phyloP scores from a whole-genome alignment of 2,329 filamentous ascomycete species.

The Aspergillus sp. region DNA sequence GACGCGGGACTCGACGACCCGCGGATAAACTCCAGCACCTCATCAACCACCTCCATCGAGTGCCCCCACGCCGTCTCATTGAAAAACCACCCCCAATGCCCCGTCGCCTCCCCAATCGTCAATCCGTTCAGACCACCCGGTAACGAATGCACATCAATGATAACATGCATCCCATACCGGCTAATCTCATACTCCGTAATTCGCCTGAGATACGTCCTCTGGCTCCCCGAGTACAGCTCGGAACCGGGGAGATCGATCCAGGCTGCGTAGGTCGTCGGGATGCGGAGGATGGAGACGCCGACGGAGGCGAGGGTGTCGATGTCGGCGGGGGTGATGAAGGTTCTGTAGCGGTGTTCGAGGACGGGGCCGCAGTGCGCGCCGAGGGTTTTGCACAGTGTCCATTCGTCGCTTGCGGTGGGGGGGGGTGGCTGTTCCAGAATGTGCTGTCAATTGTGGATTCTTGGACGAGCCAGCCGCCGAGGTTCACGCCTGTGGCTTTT shows the following conservation, averaged over 20 bases:
- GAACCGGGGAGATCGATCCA: constrained; percentile 32
- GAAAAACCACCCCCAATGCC: constrained; percentile 32
- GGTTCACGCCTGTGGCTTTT: constrained; percentile 23
- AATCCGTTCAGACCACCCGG: constrained; percentile 34
- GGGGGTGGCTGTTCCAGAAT: constrained; percentile 28
- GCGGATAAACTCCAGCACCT: constrained; percentile 27
- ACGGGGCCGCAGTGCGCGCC: constrained; percentile 20
- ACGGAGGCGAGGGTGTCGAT: constrained; percentile 21
- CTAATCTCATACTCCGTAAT: constrained; percentile 31
- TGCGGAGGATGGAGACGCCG: constrained; percentile 21
- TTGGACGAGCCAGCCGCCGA: constrained; percentile 32
- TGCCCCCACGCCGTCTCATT: constrained; percentile 30
- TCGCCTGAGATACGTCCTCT: constrained; percentile 23
- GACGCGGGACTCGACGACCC: constrained; percentile 24
- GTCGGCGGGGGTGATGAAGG: constrained; percentile 22
- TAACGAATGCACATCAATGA: constrained; percentile 33
- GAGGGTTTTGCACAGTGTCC: constrained; percentile 24
- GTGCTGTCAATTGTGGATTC: constrained; percentile 31
- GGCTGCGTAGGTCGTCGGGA: constrained; percentile 25
- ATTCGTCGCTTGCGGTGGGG: constrained; percentile 30
- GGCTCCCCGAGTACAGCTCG: constrained; percentile 30
- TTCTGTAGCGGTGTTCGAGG: constrained; percentile 25
- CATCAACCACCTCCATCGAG: constrained; percentile 28
- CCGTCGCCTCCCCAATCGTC: constrained; percentile 29
- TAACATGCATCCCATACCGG: constrained; percentile 31